A percentile compares a stretch with the other conserved stretches of the same genome.
phyloP scores from a whole-genome alignment of 1,284 basidiomycete genomes.

The Lentinus polychrous region DNA sequence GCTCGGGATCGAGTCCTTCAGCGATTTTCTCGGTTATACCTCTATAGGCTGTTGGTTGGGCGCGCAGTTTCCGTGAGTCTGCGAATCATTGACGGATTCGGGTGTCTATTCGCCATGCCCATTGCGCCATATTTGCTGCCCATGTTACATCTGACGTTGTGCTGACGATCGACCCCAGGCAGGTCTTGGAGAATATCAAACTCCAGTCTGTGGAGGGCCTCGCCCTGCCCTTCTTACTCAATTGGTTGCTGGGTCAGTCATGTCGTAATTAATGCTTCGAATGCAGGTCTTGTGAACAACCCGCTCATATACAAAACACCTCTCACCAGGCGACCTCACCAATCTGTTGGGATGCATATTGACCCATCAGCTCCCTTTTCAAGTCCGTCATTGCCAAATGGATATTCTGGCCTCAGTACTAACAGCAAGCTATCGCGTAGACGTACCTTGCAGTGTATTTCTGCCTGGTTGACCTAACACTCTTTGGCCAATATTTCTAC shows the following conservation, averaged over 20 bases:
- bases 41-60: slow-evolving; percentile 88
- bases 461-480: slow-evolving; percentile 67
- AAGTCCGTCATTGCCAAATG: slow-evolving; percentile 44
- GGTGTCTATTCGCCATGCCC: slow-evolving; percentile 3
- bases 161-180: slow-evolving; percentile 33
- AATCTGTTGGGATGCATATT: slow-evolving; percentile 88
- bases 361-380: slow-evolving; percentile 91
- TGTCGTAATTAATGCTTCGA: slow-evolving; percentile 4
- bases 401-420: neutral
- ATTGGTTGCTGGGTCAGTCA: slow-evolving; percentile 79
- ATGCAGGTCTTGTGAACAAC: neutral
- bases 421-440: slow-evolving; percentile 32
- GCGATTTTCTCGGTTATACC: slow-evolving; percentile 57
- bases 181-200: slow-evolving; percentile 76
- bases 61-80: slow-evolving; percentile 85
- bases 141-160: neutral
- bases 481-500: slow-evolving; percentile 76
- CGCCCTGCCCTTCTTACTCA: slow-evolving; percentile 83
- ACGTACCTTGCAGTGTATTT: slow-evolving; percentile 88
- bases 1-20: slow-evolving; percentile 18
- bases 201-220: slow-evolving; percentile 79
- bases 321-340: slow-evolving; percentile 72
- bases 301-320: neutral
- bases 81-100: neutral
- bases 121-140: slow-evolving; percentile 10